Evolutionary conservation across 1,284 basidiomycete species (phyloP), one percentile per base, ranked within the genome.

Genomic region (Thelephora terrestris): DNA sequence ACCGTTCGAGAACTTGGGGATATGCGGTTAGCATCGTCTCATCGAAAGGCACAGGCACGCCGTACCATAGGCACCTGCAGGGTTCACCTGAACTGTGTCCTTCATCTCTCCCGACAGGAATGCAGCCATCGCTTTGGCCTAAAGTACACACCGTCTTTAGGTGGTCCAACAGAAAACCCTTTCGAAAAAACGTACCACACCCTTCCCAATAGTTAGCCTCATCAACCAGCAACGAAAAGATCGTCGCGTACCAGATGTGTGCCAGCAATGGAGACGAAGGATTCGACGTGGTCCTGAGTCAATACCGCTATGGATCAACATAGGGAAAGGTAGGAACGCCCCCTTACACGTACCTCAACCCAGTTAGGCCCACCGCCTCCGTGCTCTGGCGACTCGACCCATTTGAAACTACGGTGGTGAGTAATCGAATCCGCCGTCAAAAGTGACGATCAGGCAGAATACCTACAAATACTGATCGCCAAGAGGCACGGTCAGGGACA

Each of bases 51-150:
- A 27, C 25, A 27, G n/a, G 24, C 12, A 24, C 39, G 14, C 27
- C 65, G 25, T 39, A 84, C 86, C 83, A 61, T 91, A 91, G 46
- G 84, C 79, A 17, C 87, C 88, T 6, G 86, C 86, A 14, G 90
- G 89, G 58, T 91, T 86, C 62, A 93, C 74, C 61, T 96, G 89
- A 7, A 97, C 94, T 0, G 94, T 98, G 58, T 98, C 91, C 63
- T 85, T 84, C 94, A 97, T 97, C 59, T 91, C 90, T 7, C 89
- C 89, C 0, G 91, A 93, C 25, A 99, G 71, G 62, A 98, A 91
- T 3, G 95, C 94, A 0, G 93, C 72, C 91, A 98, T 96, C 0
- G 94, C 90, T 67, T 98, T 99, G 2, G 91, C 71, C 87, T 89
- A 52, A 14, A 27, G 49, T 37, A 45, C 29, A 43, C 23, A 27